These are phyloP conservation scores for Hymenoscyphus scutula DNA, from an alignment of 2,329 filamentous ascomycete species.

Conservation along the genomic window DNA sequence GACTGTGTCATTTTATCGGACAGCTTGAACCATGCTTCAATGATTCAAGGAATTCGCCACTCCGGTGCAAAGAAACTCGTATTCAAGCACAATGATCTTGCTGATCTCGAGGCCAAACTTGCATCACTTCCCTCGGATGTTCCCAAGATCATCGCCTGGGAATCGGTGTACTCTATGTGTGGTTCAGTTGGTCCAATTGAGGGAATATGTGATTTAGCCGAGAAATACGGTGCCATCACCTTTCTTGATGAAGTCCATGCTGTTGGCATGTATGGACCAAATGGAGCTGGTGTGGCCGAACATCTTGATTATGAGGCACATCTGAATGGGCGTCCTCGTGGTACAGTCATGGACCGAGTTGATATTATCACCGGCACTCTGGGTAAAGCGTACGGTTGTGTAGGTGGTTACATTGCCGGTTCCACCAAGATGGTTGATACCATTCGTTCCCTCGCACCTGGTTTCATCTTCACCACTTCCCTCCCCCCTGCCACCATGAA, in stretches of 20 bases:
- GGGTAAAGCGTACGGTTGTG: slow-evolving; percentile 96
- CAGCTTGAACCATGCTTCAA: slow-evolving; percentile 95
- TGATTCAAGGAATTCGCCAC: slow-evolving; percentile 99
- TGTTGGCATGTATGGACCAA: slow-evolving; percentile 97
- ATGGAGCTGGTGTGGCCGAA: slow-evolving; percentile 93
- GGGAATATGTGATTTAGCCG: slow-evolving; percentile 91
- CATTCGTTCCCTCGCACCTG: slow-evolving; percentile 89
- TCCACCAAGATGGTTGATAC: slow-evolving; percentile 84
- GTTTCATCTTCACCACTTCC: slow-evolving; percentile 98
- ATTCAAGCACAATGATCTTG: slow-evolving; percentile 98
- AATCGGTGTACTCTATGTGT: slow-evolving; percentile 99
- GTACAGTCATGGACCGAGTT: slow-evolving; percentile 90
- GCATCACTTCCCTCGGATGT: slow-evolving; percentile 79
- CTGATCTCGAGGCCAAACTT: slow-evolving; percentile 87
- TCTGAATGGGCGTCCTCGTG: slow-evolving; percentile 66
- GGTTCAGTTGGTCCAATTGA: slow-evolving; percentile 95
- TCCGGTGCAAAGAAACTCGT: slow-evolving; percentile 96
- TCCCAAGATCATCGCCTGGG: slow-evolving; percentile 98
- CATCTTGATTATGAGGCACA: slow-evolving; percentile 94
- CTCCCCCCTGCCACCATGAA: slow-evolving; percentile 97
- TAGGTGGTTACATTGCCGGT: slow-evolving; percentile 95
- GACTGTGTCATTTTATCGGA: slow-evolving; percentile 98
- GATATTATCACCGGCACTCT: slow-evolving; percentile 98
- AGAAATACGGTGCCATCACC: slow-evolving; percentile 96
- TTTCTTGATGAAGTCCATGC: slow-evolving; percentile 99